Conservation (phyloP, 768 basidiomycete species). For the Daedaleopsis nitida region DNA sequence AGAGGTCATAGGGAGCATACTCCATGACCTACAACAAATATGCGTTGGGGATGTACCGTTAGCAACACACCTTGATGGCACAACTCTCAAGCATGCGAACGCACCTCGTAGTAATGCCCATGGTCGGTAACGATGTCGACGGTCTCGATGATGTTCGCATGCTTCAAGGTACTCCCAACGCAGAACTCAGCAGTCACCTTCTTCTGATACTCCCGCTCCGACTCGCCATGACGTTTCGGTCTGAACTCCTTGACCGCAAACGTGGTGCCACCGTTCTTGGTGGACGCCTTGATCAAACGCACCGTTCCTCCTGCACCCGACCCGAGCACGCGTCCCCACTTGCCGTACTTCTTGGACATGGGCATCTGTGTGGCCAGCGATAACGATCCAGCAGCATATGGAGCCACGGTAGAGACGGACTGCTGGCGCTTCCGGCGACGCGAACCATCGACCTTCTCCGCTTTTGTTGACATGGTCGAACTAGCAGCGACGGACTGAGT, state of each 20-base stretch:
- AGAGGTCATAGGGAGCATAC: conserved; percentile 97
- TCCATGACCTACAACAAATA: conserved; percentile 84
- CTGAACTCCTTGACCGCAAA: conserved; percentile 99
- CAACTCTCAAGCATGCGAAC: conserved; percentile 22
- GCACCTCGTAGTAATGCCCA: conserved; percentile 97
- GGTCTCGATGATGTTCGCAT: conserved; percentile 95
- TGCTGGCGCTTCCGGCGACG: conserved; percentile 13
- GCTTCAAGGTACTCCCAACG: conserved; percentile 92
- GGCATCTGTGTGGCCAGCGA: conserved; percentile 87
- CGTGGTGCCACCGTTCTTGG: conserved; percentile 79
- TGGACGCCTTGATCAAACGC: conserved; percentile 85
- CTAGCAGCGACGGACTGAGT: conserved; percentile 14
- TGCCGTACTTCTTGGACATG: conserved; percentile 98
- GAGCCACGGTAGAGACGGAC: conserved; percentile 20
- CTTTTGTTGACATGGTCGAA: conserved; percentile 18
- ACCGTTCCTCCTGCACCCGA: conserved; percentile 99
- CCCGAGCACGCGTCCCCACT: conserved; percentile 95
- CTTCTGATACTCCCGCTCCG: conserved; percentile 97
- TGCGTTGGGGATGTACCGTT: conserved; percentile 9
- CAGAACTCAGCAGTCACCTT: conserved; percentile 99
- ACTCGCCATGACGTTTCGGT: conserved; percentile 84
- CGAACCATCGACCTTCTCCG: conserved; percentile 8
- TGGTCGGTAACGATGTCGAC: conserved; percentile 98
- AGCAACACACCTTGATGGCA: background rate
- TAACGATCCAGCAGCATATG: conserved; percentile 57